phyloP scores from a whole-genome alignment of 2,329 filamentous ascomycete genomes.

The Paraconiothyrium sp. region DNA sequence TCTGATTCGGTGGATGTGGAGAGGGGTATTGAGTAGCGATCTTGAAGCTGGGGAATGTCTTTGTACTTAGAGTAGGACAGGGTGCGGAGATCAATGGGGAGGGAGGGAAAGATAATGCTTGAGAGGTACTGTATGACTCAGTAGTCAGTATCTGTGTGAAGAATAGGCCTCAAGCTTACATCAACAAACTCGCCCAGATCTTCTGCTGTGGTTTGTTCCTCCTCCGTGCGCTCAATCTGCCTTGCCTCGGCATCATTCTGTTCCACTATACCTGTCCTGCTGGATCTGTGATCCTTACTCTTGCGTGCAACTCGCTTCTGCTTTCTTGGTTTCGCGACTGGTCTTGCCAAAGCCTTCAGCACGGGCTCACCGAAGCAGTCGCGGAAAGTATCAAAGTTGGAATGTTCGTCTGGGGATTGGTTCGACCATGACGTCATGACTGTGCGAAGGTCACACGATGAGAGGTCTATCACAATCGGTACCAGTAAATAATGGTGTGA shows the following conservation, averaged over 20 bases:
- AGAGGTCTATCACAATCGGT: neutral
- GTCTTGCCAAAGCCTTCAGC: slow-evolving; percentile 66
- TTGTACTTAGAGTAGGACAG: slow-evolving; percentile 69
- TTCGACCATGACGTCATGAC: slow-evolving; percentile 39
- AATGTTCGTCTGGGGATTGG: slow-evolving; percentile 49
- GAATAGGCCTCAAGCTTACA: slow-evolving; percentile 48
- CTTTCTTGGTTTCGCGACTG: slow-evolving; percentile 53
- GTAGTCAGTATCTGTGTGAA: slow-evolving; percentile 7
- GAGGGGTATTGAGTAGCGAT: slow-evolving; percentile 67
- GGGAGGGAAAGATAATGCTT: slow-evolving; percentile 70
- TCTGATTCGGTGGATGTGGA: slow-evolving; percentile 60
- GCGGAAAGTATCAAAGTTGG: slow-evolving; percentile 74
- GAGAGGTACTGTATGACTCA: slow-evolving; percentile 69
- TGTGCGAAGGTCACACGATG: neutral
- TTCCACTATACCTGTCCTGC: neutral
- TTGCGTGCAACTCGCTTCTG: slow-evolving; percentile 48
- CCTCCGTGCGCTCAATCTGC: slow-evolving; percentile 28
- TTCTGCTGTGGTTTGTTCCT: slow-evolving; percentile 56
- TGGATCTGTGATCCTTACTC: slow-evolving; percentile 44
- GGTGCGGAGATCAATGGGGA: slow-evolving; percentile 69
- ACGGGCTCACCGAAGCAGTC: slow-evolving; percentile 77
- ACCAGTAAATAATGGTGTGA: neutral
- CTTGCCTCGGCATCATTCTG: neutral
- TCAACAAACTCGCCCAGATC: slow-evolving; percentile 83
- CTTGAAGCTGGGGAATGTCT: slow-evolving; percentile 60